Conservation (phyloP, 495 filamentous ascomycete species). For the Immersiella caudata region DNA sequence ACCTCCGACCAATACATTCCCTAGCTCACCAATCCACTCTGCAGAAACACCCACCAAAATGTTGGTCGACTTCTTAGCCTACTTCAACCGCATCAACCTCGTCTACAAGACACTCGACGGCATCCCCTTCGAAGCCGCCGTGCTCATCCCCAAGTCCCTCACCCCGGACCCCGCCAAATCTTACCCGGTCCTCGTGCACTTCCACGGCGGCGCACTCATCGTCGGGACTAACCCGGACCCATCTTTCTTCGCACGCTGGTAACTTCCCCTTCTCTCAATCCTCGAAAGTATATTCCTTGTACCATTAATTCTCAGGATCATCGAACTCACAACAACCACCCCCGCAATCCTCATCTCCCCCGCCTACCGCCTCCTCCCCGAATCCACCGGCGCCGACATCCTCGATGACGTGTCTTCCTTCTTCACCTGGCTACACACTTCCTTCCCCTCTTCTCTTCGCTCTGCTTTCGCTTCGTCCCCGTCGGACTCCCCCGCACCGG, state of each 20-base stretch:
- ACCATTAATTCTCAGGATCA: constrained; percentile 22
- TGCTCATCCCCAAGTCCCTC: constrained; percentile 27
- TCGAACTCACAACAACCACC: constrained; percentile 17
- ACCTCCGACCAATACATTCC: background rate
- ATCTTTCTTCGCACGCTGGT: constrained; percentile 25
- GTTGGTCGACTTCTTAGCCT: background rate
- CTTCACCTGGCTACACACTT: constrained; percentile 50
- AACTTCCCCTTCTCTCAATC: background rate
- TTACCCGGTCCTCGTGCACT: constrained; percentile 25
- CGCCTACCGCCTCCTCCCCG: constrained; percentile 55
- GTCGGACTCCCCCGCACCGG: constrained; percentile 4
- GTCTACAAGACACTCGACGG: constrained; percentile 29
- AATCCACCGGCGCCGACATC: constrained; percentile 50
- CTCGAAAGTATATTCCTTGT: too few relatives aligned
- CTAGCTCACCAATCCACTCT: background rate
- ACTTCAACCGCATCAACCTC: constrained; percentile 20
- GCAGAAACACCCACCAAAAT: background rate
- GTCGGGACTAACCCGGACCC: constrained; percentile 26
- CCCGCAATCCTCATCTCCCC: constrained; percentile 35
- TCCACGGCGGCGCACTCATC: constrained; percentile 30
- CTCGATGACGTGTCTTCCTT: constrained; percentile 54
- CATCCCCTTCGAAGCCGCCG: constrained; percentile 20
- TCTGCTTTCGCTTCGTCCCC: background rate
- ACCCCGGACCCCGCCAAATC: background rate
- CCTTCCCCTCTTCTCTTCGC: constrained; percentile 3